Evolutionary conservation across 2,329 filamentous ascomycete genomes (phyloP).

Genomic region (Calonectria fujianensis): DNA sequence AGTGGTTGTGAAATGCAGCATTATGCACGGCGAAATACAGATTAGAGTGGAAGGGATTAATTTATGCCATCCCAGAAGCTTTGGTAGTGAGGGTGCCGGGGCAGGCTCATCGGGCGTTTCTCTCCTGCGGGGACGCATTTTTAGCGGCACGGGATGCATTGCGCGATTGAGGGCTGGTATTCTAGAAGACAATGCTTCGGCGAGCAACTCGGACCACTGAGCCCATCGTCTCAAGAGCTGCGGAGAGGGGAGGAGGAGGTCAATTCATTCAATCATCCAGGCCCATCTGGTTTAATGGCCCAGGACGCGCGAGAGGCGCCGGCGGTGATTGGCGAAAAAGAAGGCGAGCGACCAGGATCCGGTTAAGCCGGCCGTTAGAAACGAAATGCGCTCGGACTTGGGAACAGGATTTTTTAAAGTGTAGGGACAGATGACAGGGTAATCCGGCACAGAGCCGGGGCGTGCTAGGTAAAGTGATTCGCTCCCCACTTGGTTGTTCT

Average conservation of each 20-base stretch:
- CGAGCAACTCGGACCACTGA: not conserved
- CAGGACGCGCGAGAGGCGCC: slow-evolving; percentile 6
- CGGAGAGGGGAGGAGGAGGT: not conserved
- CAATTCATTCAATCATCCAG: not conserved
- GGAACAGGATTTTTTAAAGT: slow-evolving; percentile 20
- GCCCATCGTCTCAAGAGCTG: not conserved
- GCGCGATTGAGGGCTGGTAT: not conserved
- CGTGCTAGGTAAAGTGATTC: slow-evolving; percentile 20
- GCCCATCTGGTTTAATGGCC: not conserved
- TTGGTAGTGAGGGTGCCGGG: not conserved
- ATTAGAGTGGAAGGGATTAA: slow-evolving; percentile 15
- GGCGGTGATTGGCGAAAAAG: slow-evolving; percentile 19
- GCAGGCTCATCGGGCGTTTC: slow-evolving; percentile 1
- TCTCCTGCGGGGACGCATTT: slow-evolving; percentile 1
- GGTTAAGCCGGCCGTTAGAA: slow-evolving; percentile 18
- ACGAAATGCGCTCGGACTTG: slow-evolving; percentile 21
- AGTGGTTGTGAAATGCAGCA: slow-evolving; percentile 10
- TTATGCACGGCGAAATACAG: slow-evolving; percentile 5
- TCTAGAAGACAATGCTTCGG: slow-evolving; percentile 20
- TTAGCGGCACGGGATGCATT: slow-evolving; percentile 19
- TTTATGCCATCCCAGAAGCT: slow-evolving; percentile 26
- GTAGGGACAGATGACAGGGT: slow-evolving; percentile 24
- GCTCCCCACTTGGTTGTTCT: slow-evolving; percentile 26
- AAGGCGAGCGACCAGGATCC: not conserved
- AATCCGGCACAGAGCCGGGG: slow-evolving; percentile 23